Conservation (phyloP, 768 basidiomycete genomes). For the Boletus subparvulus region DNA sequence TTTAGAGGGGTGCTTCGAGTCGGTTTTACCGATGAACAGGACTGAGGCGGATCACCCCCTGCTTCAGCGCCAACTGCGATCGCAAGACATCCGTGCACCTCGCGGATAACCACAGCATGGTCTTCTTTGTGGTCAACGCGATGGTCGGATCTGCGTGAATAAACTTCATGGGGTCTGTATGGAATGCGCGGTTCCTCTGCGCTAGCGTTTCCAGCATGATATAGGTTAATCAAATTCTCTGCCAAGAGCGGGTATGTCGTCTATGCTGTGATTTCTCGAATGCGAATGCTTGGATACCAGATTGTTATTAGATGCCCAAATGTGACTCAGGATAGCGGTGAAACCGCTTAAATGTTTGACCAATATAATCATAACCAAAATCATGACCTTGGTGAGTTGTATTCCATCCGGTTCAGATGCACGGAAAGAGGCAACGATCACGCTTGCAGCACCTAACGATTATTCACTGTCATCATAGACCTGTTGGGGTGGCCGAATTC, state of each 20-base stretch:
- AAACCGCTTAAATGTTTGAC: background rate
- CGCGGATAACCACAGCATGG: background rate
- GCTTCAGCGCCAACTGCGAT: background rate
- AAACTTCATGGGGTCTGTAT: background rate
- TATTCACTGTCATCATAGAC: background rate
- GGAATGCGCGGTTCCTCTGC: background rate
- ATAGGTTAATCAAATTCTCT: background rate
- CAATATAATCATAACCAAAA: background rate
- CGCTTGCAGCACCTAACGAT: no score
- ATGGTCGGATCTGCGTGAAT: background rate
- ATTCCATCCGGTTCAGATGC: background rate
- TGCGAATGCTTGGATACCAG: background rate
- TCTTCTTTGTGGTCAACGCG: background rate
- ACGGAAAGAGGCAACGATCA: background rate
- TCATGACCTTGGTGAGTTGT: background rate
- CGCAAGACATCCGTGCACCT: background rate
- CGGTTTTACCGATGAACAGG: background rate
- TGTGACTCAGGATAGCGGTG: background rate
- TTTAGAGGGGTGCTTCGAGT: background rate
- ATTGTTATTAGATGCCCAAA: background rate
- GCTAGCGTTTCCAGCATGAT: background rate
- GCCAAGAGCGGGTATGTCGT: background rate
- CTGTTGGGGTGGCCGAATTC: background rate
- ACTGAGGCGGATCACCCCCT: background rate
- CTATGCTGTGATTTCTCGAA: background rate